Evolutionary conservation across 225 moss, liverwort and hornwort genomes (phyloP).

Genomic region (Bryum argenteum): DNA sequence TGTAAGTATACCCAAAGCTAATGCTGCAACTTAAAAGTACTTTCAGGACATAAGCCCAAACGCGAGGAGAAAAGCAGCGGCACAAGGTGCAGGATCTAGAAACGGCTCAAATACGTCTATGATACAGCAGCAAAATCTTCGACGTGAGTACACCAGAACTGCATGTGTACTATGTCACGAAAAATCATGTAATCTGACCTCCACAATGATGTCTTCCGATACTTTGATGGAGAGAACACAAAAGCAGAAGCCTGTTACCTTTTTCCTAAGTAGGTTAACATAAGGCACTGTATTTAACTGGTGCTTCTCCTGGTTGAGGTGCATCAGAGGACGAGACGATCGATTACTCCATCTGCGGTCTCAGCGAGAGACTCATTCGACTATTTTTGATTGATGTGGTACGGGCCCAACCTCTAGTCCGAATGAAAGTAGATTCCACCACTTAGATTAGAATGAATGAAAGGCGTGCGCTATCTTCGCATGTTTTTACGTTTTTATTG

Average conservation of each 20-base stretch:
- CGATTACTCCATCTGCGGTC: conserved; percentile 54
- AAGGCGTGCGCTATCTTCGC: not conserved
- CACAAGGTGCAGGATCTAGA: conserved; percentile 30
- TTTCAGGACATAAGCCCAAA: conserved; percentile 39
- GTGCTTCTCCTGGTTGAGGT: conserved; percentile 26
- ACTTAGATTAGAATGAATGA: not conserved
- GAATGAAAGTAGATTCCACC: not conserved
- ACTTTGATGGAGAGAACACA: not conserved
- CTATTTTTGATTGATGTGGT: conserved; percentile 80
- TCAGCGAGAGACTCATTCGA: conserved; percentile 71
- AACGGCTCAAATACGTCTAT: conserved; percentile 22
- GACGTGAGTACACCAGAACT: conserved; percentile 34
- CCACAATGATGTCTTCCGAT: conserved; percentile 5
- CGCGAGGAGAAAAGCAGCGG: conserved; percentile 33
- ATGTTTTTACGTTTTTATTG: not conserved
- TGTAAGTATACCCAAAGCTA: not conserved
- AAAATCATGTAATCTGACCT: conserved; percentile 4
- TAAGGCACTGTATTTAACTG: conserved; percentile 15
- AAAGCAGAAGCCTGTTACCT: not conserved
- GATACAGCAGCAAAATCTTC: conserved; percentile 30
- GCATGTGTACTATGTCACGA: conserved; percentile 1
- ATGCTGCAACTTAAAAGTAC: not conserved
- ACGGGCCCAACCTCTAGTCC: conserved; percentile 20
- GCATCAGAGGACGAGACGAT: conserved; percentile 41
- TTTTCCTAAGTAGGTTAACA: conserved; percentile 4